Evolutionary conservation across 164 flowering plant species (phyloP), one percentile per base, ranked within the genome.

Genomic region (Chimonanthus salicifolius): DNA sequence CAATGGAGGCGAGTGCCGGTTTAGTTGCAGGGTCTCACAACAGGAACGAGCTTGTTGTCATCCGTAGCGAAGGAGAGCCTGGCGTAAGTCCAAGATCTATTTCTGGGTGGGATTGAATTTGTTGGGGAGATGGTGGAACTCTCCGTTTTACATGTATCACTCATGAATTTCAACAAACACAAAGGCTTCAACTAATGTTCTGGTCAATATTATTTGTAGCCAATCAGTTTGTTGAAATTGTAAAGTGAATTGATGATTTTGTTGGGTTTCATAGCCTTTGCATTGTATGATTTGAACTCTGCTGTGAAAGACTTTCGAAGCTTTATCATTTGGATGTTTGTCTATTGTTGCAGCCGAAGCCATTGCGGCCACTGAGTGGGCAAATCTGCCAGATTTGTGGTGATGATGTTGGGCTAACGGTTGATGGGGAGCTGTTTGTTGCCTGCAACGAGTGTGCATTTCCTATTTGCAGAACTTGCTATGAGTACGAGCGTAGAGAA

Each of bases 381-480:
- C 85, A 87, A 75, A 81, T 78, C 66, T 86, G 89, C 74, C 87
- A 86, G 75, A 86, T 86, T 74, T 86, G 89, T 71, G 88, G 88
- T 10, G 89, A 87, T 64, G 88, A 85, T 58, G 87, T 87, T 1
- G 88, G 85, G 20, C 74, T 84, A 3, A 84, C 83, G 0, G 86
- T 20, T 4, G 90, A 85, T 11, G 86, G 88, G 3, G 90, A 87
- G 78, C 82, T 76, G 33, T 87, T 87, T 44, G 90, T 87, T 33
- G 90, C 88, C 33, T 87, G 90, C 78, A 85, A 85, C 58, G 90
- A 85, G 74, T 87, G 90, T 70, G 90, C 90, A 5, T 87, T 87
- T 66, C 90, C 90, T 3, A 77, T 87, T 67, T 87, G 90, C 80
- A 74, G 87, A 49, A 75, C 85, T 72, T 87, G 90, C 77, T 87